Evolutionary conservation across 345 rosid species (phyloP).

Genomic region (Euphorbia pulcherrima): DNA sequence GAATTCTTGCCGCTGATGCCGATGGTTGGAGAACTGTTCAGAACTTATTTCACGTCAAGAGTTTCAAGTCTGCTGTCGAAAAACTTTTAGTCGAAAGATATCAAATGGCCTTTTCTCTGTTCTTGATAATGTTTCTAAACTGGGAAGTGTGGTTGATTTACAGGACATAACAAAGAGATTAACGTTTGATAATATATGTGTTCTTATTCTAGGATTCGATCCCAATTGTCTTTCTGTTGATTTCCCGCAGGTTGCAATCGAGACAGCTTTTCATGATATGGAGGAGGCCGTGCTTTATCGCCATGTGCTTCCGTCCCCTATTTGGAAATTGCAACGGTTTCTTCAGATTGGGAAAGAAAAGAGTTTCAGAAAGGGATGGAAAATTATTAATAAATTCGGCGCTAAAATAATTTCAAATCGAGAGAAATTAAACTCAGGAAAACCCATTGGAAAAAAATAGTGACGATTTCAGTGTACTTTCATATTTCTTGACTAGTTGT

Average conservation of each 20-base stretch:
- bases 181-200: constrained; percentile 24
- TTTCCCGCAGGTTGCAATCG: constrained; percentile 5
- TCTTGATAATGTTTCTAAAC: background rate
- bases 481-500: constrained; percentile 15
- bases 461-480: constrained; percentile 11
- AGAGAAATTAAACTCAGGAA: background rate
- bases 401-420: constrained; percentile 8
- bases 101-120: constrained; percentile 8
- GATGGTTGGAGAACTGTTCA: constrained; percentile 25
- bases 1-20: constrained; percentile 13
- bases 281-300: constrained; percentile 9
- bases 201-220: constrained; percentile 19
- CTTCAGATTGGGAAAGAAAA: constrained; percentile 19
- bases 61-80: background rate
- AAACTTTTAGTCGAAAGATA: background rate
- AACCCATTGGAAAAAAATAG: background rate
- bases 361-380: background rate
- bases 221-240: constrained; percentile 13
- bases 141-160: constrained; percentile 13
- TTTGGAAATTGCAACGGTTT: constrained; percentile 22
- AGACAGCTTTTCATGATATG: constrained; percentile 15
- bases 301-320: constrained; percentile 2
- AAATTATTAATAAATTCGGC: background rate
- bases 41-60: constrained; percentile 3
- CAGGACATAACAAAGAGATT: constrained; percentile 32